A percentile compares a stretch with the other conserved stretches of the same genome.
Conservation (phyloP, 140 eudicot species). For the Oenanthe javanica region DNA sequence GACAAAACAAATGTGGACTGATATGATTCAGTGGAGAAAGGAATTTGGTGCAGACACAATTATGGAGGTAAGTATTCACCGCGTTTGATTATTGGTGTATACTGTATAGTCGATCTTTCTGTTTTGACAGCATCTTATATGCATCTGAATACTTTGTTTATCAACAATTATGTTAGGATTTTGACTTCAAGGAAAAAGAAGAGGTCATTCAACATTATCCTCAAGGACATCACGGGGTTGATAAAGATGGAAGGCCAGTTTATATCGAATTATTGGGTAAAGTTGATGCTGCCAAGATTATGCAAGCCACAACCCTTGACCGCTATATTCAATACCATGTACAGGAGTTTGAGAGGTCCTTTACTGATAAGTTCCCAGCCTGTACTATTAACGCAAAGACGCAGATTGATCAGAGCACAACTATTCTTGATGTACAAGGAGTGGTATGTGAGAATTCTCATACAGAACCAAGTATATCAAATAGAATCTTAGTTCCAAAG, state of each 20-base stretch:
- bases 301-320: conserved; percentile 90
- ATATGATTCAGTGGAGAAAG: conserved; percentile 84
- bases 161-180: conserved; percentile 42
- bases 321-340: conserved; percentile 86
- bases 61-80: conserved; percentile 22
- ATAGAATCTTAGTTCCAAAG: background rate
- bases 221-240: conserved; percentile 98
- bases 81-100: background rate
- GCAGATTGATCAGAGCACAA: conserved; percentile 94
- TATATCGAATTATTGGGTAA: conserved; percentile 88
- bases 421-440: conserved; percentile 96
- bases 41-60: conserved; percentile 82
- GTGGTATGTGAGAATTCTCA: conserved; percentile 54
- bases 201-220: conserved; percentile 84
- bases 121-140: conserved; percentile 1
- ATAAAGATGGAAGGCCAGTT: conserved; percentile 86
- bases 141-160: conserved; percentile 10
- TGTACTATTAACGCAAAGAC: conserved; percentile 76
- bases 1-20: conserved; percentile 84
- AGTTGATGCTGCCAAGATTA: conserved; percentile 81
- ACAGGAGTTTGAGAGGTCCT: conserved; percentile 90
- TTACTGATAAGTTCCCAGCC: conserved; percentile 79
- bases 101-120: background rate
- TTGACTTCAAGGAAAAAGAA: conserved; percentile 74
- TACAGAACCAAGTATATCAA: background rate